Conservation (phyloP, 148 eudicot species). For the Amaranthus palmeri region DNA sequence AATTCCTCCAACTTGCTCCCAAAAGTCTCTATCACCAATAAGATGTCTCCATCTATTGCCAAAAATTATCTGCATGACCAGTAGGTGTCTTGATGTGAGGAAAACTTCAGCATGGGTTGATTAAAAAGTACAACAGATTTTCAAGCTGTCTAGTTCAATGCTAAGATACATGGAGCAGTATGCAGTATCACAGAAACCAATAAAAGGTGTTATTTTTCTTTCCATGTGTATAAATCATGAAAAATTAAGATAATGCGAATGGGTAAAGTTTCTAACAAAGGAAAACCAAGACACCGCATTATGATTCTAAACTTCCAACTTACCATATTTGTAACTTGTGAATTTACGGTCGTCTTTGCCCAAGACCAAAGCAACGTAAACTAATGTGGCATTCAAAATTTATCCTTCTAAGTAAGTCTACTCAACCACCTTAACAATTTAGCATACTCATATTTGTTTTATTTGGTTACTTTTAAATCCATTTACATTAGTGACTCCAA, state of each 20-base stretch:
- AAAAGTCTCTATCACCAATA: slow-evolving; percentile 88
- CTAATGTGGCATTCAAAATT: no score
- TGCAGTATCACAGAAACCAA: slow-evolving; percentile 1
- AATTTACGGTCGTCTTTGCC: no score
- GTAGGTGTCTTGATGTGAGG: slow-evolving; percentile 2
- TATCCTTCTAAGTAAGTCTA: no score
- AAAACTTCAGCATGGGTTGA: background rate
- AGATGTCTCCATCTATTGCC: slow-evolving; percentile 99
- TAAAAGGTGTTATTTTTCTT: background rate
- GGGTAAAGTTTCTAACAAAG: background rate
- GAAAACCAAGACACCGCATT: background rate
- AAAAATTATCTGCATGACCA: slow-evolving; percentile 77
- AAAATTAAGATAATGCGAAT: background rate
- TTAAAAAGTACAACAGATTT: background rate
- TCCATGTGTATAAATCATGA: background rate
- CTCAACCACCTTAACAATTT: no score
- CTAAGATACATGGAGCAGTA: background rate
- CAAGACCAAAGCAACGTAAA: no score
- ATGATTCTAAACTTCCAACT: no score
- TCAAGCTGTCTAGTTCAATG: background rate
- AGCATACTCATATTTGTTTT: no score
- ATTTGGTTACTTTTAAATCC: no score
- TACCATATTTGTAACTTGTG: no score
- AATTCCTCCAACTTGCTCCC: slow-evolving; percentile 96
- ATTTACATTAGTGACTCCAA: no score